Conservation (phyloP, 2,329 filamentous ascomycete genomes). For the Neophaeococcomyces aloes region DNA sequence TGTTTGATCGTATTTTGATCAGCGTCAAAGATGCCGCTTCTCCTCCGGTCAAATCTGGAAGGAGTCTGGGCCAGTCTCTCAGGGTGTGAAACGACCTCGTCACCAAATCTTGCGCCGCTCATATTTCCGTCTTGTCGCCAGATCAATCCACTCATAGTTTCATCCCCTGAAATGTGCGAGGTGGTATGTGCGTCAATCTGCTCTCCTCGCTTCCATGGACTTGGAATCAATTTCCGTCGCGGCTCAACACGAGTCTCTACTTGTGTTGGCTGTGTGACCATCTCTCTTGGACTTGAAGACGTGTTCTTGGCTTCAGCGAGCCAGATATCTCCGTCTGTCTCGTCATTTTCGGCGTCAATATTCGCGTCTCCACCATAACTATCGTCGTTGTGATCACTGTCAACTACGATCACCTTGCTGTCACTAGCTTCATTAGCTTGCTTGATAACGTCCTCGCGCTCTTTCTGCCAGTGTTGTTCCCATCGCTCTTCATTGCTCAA, state of each 20-base stretch:
- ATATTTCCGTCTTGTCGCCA: conserved; percentile 10
- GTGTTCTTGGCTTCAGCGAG: conserved; percentile 32
- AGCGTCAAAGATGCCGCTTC: conserved; percentile 16
- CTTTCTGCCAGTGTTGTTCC: conserved; percentile 35
- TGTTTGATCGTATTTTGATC: conserved; percentile 14
- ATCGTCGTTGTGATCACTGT: conserved; percentile 28
- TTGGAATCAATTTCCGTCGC: conserved; percentile 23
- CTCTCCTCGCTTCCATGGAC: conserved; percentile 26
- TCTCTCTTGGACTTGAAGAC: conserved; percentile 25
- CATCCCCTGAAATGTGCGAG: conserved; percentile 8
- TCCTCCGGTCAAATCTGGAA: conserved; percentile 12
- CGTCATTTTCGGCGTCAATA: conserved; percentile 11
- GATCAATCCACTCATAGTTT: conserved; percentile 17
- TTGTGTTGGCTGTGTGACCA: conserved; percentile 6
- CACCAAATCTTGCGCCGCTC: conserved; percentile 1
- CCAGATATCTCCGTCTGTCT: conserved; percentile 39
- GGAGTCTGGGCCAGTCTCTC: not conserved
- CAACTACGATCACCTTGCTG: conserved; percentile 35
- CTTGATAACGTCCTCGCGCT: conserved; percentile 35
- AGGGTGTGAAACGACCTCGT: not conserved
- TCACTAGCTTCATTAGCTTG: conserved; percentile 34
- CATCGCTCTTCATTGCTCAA: conserved; percentile 11
- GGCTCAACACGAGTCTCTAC: conserved; percentile 18
- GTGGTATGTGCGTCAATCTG: conserved; percentile 13
- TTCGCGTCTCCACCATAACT: conserved; percentile 10